A percentile compares a stretch with the other conserved stretches of the same genome.
Evolutionary conservation across 2,329 filamentous ascomycete species (phyloP).

Genomic region (Seiridium unicorne): DNA sequence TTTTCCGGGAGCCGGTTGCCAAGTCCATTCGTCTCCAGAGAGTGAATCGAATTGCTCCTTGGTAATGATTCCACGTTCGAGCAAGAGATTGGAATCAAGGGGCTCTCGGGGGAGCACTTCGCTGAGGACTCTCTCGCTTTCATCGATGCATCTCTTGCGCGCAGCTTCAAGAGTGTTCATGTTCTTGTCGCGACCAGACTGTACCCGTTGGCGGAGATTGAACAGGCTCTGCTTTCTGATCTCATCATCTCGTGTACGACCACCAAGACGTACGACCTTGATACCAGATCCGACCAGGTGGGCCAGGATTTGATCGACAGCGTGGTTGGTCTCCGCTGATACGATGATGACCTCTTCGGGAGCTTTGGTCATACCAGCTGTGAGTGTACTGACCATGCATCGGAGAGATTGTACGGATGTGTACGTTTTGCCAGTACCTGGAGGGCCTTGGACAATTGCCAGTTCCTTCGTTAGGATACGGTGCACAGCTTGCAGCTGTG

Average conservation of each 20-base stretch:
- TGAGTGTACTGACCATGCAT: conserved; percentile 60
- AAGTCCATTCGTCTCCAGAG: conserved; percentile 32
- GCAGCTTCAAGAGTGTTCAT: conserved; percentile 23
- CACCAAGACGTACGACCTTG: conserved; percentile 63
- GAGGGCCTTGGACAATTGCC: conserved; percentile 81
- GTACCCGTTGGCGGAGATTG: conserved; percentile 46
- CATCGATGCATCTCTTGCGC: conserved; percentile 23
- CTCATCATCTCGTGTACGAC: conserved; percentile 62
- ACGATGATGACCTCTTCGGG: conserved; percentile 65
- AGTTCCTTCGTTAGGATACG: conserved; percentile 70
- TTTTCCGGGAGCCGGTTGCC: conserved; percentile 21
- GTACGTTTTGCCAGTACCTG: conserved; percentile 71
- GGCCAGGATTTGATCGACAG: conserved; percentile 75
- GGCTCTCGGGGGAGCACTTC: conserved; percentile 38
- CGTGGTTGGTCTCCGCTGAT: conserved; percentile 87
- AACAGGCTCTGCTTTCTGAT: conserved; percentile 68
- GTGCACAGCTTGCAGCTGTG: conserved; percentile 67
- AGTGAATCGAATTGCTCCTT: conserved; percentile 63
- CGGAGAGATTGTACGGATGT: conserved; percentile 73
- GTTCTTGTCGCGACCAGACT: conserved; percentile 18
- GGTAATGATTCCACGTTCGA: conserved; percentile 56
- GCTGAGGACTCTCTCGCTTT: conserved; percentile 40
- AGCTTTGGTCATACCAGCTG: conserved; percentile 43
- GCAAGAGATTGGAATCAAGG: conserved; percentile 54
- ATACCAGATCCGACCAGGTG: conserved; percentile 53